phyloP scores from a whole-genome alignment of 495 filamentous ascomycete genomes.

The Penicillium herquei region DNA sequence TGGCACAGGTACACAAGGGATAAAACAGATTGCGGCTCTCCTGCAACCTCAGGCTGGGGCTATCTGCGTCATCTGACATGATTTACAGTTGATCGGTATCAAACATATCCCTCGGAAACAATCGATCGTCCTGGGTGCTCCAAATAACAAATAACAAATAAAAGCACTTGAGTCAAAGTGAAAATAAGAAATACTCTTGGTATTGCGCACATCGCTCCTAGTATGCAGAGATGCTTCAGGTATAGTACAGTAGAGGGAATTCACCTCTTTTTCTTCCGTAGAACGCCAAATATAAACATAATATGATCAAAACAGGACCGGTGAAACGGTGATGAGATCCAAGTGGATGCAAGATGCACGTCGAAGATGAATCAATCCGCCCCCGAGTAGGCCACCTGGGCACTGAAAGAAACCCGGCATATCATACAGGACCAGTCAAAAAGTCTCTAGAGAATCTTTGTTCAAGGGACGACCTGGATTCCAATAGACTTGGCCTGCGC shows the following conservation, averaged over 20 bases:
- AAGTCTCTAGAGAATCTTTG: too few relatives aligned
- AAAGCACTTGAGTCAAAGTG: too few relatives aligned
- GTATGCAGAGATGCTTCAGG: slow-evolving; percentile 4
- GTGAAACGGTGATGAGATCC: not conserved
- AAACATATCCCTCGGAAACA: too few relatives aligned
- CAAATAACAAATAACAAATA: not conserved
- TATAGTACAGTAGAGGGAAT: slow-evolving; percentile 4
- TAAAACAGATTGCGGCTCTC: too few relatives aligned
- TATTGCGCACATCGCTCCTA: slow-evolving; percentile 1
- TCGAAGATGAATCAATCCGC: not conserved
- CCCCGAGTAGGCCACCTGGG: too few relatives aligned
- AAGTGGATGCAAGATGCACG: not conserved
- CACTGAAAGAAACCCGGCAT: too few relatives aligned
- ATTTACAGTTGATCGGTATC: not conserved
- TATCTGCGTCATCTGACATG: slow-evolving; percentile 1
- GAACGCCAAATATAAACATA: slow-evolving; percentile 3
- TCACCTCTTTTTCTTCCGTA: not conserved
- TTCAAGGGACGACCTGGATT: slow-evolving; percentile 71
- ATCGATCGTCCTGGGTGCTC: not conserved
- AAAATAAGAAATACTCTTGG: not conserved
- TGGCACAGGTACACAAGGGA: not conserved
- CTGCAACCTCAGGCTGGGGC: not conserved
- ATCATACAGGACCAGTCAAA: too few relatives aligned
- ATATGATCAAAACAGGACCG: not conserved
- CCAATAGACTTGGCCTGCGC: slow-evolving; percentile 87